Percentiles rank a stretch among this genome's conserved stretches.
phyloP scores from a whole-genome alignment of 352 stramenopile genomes.

The Peronospora destructor region DNA sequence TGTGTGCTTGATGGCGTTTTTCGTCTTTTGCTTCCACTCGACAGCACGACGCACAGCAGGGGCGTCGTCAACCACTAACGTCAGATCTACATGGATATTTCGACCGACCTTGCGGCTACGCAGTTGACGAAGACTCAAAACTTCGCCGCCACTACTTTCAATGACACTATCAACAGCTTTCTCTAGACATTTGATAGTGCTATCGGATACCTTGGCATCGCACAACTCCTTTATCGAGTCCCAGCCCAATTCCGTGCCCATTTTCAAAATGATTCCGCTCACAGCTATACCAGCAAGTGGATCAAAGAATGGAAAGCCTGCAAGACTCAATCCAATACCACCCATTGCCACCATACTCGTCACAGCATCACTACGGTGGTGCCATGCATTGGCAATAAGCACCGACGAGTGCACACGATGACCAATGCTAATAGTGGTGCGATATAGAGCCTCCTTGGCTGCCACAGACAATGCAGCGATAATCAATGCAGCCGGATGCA shows the following conservation, averaged over 20 bases:
- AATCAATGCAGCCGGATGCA: conserved; percentile 64
- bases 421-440: conserved; percentile 86
- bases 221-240: conserved; percentile 54
- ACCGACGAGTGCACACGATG: conserved; percentile 87
- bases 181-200: conserved; percentile 33
- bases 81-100: conserved; percentile 55
- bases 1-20: conserved; percentile 33
- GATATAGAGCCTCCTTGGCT: conserved; percentile 90
- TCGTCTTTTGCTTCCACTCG: conserved; percentile 55
- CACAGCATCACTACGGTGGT: conserved; percentile 84
- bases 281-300: conserved; percentile 62
- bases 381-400: conserved; percentile 94
- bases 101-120: conserved; percentile 52
- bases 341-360: conserved; percentile 73
- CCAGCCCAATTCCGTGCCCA: conserved; percentile 65
- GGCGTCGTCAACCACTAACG: conserved; percentile 36
- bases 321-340: conserved; percentile 57
- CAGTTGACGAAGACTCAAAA: conserved; percentile 40
- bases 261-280: conserved; percentile 71
- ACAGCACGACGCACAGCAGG: conserved; percentile 32
- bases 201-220: conserved; percentile 43
- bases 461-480: conserved; percentile 84
- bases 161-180: conserved; percentile 36
- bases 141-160: conserved; percentile 33
- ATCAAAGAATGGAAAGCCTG: conserved; percentile 56